Evolutionary conservation across 371 early-diverging fungal species (phyloP).

Genomic region (Rhizomucor pusillus): DNA sequence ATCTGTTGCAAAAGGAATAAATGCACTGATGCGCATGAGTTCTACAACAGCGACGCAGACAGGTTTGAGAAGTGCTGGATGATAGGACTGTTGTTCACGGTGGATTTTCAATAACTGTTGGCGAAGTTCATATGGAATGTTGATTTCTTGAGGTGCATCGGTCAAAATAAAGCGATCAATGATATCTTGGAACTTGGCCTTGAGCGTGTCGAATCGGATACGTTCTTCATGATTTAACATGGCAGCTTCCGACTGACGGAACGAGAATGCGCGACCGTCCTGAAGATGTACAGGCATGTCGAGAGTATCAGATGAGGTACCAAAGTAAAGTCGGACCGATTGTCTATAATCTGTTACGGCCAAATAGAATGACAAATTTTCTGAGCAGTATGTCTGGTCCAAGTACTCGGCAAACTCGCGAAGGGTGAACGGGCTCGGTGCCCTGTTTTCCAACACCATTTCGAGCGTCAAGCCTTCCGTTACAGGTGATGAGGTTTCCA

Average conservation of each 20-base stretch:
- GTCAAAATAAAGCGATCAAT: conserved; percentile 23
- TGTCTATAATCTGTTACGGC: conserved; percentile 27
- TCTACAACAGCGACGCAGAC: conserved; percentile 35
- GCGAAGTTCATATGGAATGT: conserved; percentile 36
- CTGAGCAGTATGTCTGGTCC: conserved; percentile 31
- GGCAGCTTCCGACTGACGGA: conserved; percentile 4
- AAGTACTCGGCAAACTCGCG: conserved; percentile 36
- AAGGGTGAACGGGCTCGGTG: conserved; percentile 26
- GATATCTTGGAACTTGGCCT: conserved; percentile 28
- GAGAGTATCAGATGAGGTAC: conserved; percentile 3
- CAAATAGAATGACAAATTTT: conserved; percentile 36
- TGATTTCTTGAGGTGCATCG: conserved; percentile 40
- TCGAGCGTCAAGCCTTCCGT: conserved; percentile 32
- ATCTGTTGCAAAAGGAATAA: conserved; percentile 39
- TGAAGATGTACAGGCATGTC: conserved; percentile 5
- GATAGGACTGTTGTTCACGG: conserved; percentile 24
- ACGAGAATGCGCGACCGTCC: conserved; percentile 14
- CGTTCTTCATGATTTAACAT: conserved; percentile 18
- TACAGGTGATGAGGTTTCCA: not conserved
- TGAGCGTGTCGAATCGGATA: conserved; percentile 23
- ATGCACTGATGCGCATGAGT: conserved; percentile 35
- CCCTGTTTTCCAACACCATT: conserved; percentile 25
- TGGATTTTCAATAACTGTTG: conserved; percentile 25
- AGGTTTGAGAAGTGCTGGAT: conserved; percentile 30
- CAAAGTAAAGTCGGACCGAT: conserved; percentile 18